phyloP scores from a whole-genome alignment of 805 yeast species.

The Saccharomycopsis malanga region DNA sequence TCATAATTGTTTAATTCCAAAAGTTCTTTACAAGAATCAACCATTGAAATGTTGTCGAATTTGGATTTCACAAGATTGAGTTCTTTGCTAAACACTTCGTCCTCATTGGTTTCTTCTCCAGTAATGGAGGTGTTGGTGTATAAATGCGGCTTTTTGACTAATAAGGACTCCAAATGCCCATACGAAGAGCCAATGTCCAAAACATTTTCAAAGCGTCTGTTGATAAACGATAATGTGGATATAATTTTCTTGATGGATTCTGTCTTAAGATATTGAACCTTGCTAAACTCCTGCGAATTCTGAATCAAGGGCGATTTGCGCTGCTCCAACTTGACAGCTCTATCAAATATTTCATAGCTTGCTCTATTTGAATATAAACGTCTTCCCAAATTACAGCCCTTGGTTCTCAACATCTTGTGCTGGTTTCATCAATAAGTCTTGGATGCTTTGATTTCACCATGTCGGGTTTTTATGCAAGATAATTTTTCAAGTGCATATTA shows the following conservation, averaged over 20 bases:
- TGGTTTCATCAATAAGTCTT: too few species aligned
- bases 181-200: conserved; percentile 70
- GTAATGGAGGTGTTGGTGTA: conserved; percentile 5
- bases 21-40: conserved; percentile 53
- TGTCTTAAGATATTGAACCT: conserved; percentile 66
- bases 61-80: conserved; percentile 45
- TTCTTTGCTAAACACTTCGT: conserved; percentile 43
- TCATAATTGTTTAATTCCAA: conserved; percentile 41
- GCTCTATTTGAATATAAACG: conserved; percentile 11
- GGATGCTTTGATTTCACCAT: too few species aligned
- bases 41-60: conserved; percentile 51
- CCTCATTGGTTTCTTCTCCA: conserved; percentile 29
- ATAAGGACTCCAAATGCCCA: conserved; percentile 45
- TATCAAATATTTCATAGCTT: conserved; percentile 48
- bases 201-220: conserved; percentile 51
- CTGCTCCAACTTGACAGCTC: conserved; percentile 55
- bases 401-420: too few species aligned
- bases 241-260: conserved; percentile 68
- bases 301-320: conserved; percentile 44
- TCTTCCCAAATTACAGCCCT: background rate
- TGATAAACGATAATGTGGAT: conserved; percentile 68
- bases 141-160: conserved; percentile 3
- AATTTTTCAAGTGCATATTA: too few species aligned
- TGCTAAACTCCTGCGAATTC: conserved; percentile 34
- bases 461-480: too few species aligned